A percentile compares a stretch with the other conserved stretches of the same genome.
These are phyloP conservation scores for Candida sojae DNA, from an alignment of 1,139 yeast genomes.

Conservation along the genomic window DNA sequence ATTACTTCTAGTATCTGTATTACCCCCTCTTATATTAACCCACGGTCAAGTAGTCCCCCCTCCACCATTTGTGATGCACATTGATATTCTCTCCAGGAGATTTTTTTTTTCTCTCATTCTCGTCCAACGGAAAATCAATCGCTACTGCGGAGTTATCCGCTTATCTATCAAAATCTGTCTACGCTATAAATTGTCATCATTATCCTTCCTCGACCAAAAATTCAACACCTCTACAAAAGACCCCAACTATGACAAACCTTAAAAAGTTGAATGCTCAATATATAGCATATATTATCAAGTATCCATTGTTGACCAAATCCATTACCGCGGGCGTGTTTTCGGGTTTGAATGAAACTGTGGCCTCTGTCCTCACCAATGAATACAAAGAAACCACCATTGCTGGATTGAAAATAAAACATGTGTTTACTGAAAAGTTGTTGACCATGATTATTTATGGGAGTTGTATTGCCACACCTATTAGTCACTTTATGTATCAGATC, in stretches of 20 bases:
- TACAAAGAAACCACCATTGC: constrained; percentile 21
- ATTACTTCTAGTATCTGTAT: too few relatives aligned
- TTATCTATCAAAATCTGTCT: not conserved
- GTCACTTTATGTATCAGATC: constrained; percentile 59
- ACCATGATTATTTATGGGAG: constrained; percentile 76
- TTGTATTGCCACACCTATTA: constrained; percentile 68
- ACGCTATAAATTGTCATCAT: not conserved
- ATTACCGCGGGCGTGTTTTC: constrained; percentile 59
- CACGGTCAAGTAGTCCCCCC: too few relatives aligned
- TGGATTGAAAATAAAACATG: constrained; percentile 30
- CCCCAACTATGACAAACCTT: constrained; percentile 8
- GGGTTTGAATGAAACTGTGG: constrained; percentile 60
- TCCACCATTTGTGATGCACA: too few relatives aligned
- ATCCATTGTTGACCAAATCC: constrained; percentile 63
- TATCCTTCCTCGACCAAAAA: not conserved
- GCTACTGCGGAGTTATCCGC: not conserved
- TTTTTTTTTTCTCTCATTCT: not conserved
- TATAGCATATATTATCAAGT: constrained; percentile 38
- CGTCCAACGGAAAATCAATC: not conserved
- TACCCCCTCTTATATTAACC: too few relatives aligned
- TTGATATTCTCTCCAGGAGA: not conserved
- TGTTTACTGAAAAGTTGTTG: constrained; percentile 49
- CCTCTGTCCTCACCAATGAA: constrained; percentile 54
- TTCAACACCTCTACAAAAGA: not conserved
- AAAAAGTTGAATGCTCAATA: constrained; percentile 30